Evolutionary conservation across 257 asterid species (phyloP).

Genomic region (Solanum ossicruentum): DNA sequence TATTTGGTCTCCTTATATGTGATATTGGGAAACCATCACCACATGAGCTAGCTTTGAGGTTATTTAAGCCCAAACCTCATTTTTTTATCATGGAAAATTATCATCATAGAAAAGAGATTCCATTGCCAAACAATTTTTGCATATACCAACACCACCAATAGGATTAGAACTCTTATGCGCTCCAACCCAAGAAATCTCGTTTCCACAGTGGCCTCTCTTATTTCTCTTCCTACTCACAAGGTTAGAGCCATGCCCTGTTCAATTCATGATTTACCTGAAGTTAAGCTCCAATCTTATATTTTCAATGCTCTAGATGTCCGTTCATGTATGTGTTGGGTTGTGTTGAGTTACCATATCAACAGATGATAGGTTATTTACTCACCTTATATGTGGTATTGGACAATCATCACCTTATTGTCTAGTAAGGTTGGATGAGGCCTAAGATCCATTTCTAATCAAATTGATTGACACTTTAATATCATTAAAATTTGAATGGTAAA

Average conservation of each 20-base stretch:
- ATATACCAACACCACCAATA: neutral
- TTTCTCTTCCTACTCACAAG: neutral
- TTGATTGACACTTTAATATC: neutral
- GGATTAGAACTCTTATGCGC: neutral
- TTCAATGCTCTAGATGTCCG: neutral
- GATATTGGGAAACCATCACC: neutral
- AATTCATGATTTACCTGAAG: neutral
- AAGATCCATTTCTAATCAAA: neutral
- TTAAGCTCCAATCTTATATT: neutral
- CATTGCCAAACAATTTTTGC: neutral
- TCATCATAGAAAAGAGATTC: neutral
- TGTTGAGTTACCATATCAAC: neutral
- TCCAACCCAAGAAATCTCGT: neutral
- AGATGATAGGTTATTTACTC: neutral
- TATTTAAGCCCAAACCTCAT: neutral
- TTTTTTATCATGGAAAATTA: neutral
- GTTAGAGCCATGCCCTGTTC: neutral
- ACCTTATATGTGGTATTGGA: neutral
- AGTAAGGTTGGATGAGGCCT: neutral
- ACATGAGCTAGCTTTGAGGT: neutral
- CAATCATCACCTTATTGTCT: neutral
- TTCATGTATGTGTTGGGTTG: neutral
- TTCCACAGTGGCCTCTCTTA: neutral
- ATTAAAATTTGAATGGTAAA: neutral
- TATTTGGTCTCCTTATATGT: neutral